Base-by-base conservation (phyloP, 2,329 filamentous ascomycete species). In the Epicoccum nigrum region DNA sequence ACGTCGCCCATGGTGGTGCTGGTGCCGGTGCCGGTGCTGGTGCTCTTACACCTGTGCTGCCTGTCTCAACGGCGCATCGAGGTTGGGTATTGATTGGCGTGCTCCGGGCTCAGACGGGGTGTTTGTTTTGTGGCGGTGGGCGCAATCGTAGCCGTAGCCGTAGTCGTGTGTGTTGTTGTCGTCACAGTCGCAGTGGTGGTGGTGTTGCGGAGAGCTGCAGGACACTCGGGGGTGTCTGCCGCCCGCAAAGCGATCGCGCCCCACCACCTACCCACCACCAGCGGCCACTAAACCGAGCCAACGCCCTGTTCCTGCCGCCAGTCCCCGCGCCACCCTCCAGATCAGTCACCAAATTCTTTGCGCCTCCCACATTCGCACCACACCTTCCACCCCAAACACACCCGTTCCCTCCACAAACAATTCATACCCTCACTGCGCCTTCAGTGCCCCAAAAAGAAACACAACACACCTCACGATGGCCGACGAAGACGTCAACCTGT, bases 401-500 rank as follows among this genome's bases (percentile, higher is more conserved):
- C n/a, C n/a, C n/a, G n/a, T n/a, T n/a, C n/a, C n/a, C n/a, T n/a
- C n/a, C n/a, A n/a, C n/a, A n/a, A n/a, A n/a, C n/a, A n/a, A n/a
- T n/a, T n/a, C n/a, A n/a, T 16, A 42, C 23, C 23, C 9, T 9
- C 28, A 13, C 13, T 30, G 28, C 28, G 28, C 28, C 28, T 7
- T 27, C 23, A 27, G 11, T 11, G 23, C 23, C 23, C 11, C 23
- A 27, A 6, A 27, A 6, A 27, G 23, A 27, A 7, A 20, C 20
- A 16, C 33, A 19, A n/a, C 23, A 25, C 9, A 12, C 28, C 7
- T 15, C 32, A 46, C 12, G 52, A 72, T 72, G 69, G 65, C 67
- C 37, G 70, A 72, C 62, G 68, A 69, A 32, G 68, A 71, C n/a
- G 16, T 66, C 11, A 86, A 88, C 62, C 89, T 96, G 68, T 97